These are phyloP conservation scores for Solanum hybrid DNA, from an alignment of 305 asterid genomes.

Conservation along the genomic window DNA sequence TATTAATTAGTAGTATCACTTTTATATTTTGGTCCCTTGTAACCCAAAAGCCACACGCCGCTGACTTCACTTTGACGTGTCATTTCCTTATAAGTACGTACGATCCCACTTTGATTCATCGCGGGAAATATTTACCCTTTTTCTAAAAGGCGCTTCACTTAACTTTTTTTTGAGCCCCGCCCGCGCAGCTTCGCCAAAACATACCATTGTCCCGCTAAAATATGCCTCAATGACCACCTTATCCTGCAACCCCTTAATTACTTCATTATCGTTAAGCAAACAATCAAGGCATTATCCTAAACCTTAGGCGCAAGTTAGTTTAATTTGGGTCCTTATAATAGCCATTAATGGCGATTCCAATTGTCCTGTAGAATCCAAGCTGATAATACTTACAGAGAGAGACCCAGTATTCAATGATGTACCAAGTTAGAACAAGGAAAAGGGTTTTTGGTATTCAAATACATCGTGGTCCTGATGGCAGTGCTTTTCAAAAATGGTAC, in stretches of 20 bases:
- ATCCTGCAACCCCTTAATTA: not conserved
- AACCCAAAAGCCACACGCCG: not conserved
- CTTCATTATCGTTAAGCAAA: not conserved
- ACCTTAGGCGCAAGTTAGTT: not conserved
- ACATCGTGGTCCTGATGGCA: constrained; percentile 57
- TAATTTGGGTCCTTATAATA: not conserved
- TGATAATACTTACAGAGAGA: not conserved
- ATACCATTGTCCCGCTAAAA: not conserved
- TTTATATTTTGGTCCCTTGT: not conserved
- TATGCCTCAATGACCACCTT: not conserved
- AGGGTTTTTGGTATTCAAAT: constrained; percentile 34
- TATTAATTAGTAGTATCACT: too few relatives aligned
- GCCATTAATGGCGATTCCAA: not conserved
- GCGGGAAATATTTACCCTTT: constrained; percentile 17
- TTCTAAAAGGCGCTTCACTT: not conserved
- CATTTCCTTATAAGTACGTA: not conserved
- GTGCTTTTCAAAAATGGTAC: constrained; percentile 52
- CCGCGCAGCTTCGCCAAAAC: not conserved
- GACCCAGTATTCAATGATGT: constrained; percentile 14
- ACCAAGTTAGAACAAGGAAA: constrained; percentile 30
- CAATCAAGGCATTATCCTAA: not conserved
- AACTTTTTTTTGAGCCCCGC: not conserved
- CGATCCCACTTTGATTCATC: constrained; percentile 7
- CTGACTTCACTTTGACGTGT: constrained; percentile 5
- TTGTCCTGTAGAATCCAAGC: not conserved